Base-by-base conservation (phyloP, 2,329 filamentous ascomycete species). In the Passalora sequoiae region DNA sequence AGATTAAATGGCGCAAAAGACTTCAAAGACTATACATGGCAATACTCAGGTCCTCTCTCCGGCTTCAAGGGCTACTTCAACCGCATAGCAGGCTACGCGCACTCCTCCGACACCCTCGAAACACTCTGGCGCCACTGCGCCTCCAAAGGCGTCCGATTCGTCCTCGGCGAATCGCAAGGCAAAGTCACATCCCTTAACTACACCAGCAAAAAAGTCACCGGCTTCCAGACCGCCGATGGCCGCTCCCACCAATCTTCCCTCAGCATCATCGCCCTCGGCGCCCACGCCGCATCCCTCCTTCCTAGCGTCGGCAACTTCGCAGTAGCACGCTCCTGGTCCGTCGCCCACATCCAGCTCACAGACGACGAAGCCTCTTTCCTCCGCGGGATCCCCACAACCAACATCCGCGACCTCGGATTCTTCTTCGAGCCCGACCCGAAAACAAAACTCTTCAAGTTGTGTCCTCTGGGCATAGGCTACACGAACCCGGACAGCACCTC, bases 391-490 rank as follows among this genome's bases (percentile, higher is more conserved):
- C 79, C 80, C 0, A 75, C 81, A 0, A 78, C 74, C 0, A 79
- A 81, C 40, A 73, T 74, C 1, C 71, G 79, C 2, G 79, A 83
- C 47, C 63, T 82, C 0, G 78, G 78, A 0, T 83, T 83, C 66
- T 78, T 80, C 62, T 83, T 83, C 44, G 80, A 83, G 59, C 78
- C 80, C 0, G 79, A 83, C 50, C 73, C 69, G 0, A 67, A 70
- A 47, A 81, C 77, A 0, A 70, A 72, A 16, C 59, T 81, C 4
- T 62, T 83, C 31, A 83, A 83, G 62, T 55, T 83, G 7, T 81
- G 77, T 51, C 76, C 77, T 0, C 70, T 75, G 58, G 77, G 77
- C 2, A 75, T 71, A 1, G 80, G 78, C 0, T 79, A 69, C 49
- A 67, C 69, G 38, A 75, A 78, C 51, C 73, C 72, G 9, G 72